Evolutionary conservation across 177 flowering plant species (phyloP).

Genomic region (Tripterygium wilfordii): DNA sequence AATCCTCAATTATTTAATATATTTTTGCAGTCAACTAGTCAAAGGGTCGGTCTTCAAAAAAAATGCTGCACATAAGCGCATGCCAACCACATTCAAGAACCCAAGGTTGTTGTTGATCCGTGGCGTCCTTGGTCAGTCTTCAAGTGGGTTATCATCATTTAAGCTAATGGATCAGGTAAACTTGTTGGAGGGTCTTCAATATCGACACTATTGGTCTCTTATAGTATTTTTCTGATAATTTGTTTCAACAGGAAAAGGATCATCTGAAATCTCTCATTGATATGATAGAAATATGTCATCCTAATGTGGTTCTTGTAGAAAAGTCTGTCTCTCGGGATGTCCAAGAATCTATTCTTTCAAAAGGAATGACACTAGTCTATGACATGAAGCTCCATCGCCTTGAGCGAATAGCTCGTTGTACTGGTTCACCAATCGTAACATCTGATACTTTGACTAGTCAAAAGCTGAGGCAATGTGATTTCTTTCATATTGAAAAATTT

Average conservation of each 20-base stretch:
- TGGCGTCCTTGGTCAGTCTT: slow-evolving; percentile 69
- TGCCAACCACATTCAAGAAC: slow-evolving; percentile 63
- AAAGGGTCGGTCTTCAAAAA: slow-evolving; percentile 92
- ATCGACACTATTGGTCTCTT: too few species aligned
- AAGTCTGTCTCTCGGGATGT: slow-evolving; percentile 79
- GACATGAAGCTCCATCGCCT: slow-evolving; percentile 96
- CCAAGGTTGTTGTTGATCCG: slow-evolving; percentile 71
- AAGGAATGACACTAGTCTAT: slow-evolving; percentile 77
- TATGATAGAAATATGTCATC: slow-evolving; percentile 60
- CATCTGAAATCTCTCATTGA: slow-evolving; percentile 47
- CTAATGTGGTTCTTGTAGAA: slow-evolving; percentile 88
- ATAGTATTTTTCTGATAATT: slow-evolving; percentile 21
- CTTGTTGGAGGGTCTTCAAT: not conserved
- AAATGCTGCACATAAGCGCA: slow-evolving; percentile 89
- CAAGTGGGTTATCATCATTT: slow-evolving; percentile 68
- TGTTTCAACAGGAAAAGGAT: slow-evolving; percentile 49
- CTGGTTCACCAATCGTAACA: slow-evolving; percentile 72
- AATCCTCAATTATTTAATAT: too few species aligned
- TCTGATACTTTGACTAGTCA: slow-evolving; percentile 37
- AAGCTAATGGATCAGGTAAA: slow-evolving; percentile 68
- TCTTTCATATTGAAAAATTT: slow-evolving; percentile 68
- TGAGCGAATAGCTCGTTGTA: slow-evolving; percentile 78
- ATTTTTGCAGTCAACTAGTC: slow-evolving; percentile 62
- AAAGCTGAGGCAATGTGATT: slow-evolving; percentile 73
- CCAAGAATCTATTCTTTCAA: slow-evolving; percentile 65